Conservation (phyloP, 495 filamentous ascomycete species). For the Talaromyces proteolyticus region DNA sequence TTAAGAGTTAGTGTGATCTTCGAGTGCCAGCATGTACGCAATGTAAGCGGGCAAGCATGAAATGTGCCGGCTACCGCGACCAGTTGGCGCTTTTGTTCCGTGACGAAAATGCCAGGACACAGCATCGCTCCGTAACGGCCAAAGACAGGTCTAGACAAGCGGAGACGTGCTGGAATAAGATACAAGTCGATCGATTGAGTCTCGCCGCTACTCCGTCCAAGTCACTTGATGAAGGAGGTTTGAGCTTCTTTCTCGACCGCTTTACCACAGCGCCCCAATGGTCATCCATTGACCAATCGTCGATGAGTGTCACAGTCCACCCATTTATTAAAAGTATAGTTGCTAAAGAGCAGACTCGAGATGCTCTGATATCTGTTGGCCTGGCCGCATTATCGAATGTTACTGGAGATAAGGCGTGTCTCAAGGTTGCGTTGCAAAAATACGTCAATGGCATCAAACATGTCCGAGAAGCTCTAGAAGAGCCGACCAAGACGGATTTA, state of each 20-base stretch:
- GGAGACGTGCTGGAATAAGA: not conserved
- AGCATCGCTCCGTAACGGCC: not conserved
- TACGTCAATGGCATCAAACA: slow-evolving; percentile 12
- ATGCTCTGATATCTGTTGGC: slow-evolving; percentile 18
- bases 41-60: slow-evolving; percentile 57
- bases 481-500: slow-evolving; percentile 46
- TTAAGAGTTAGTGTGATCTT: slow-evolving; percentile 66
- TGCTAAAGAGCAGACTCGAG: slow-evolving; percentile 3
- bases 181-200: not conserved
- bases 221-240: not conserved
- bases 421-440: slow-evolving; percentile 15
- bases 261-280: not conserved
- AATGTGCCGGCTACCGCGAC: slow-evolving; percentile 66
- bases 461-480: slow-evolving; percentile 35
- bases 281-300: not conserved
- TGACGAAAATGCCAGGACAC: slow-evolving; percentile 47
- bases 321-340: not conserved
- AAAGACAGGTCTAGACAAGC: not conserved
- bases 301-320: not conserved
- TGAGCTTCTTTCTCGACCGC: not conserved
- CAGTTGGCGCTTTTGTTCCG: slow-evolving; percentile 65
- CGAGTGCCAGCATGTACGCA: slow-evolving; percentile 59
- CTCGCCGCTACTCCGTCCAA: not conserved
- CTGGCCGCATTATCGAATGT: slow-evolving; percentile 20
- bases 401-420: slow-evolving; percentile 11